A percentile compares a stretch with the other conserved stretches of the same genome.
These are phyloP conservation scores for Coniochaeta sp. DNA, from an alignment of 2,329 filamentous ascomycete genomes.

Conservation along the genomic window DNA sequence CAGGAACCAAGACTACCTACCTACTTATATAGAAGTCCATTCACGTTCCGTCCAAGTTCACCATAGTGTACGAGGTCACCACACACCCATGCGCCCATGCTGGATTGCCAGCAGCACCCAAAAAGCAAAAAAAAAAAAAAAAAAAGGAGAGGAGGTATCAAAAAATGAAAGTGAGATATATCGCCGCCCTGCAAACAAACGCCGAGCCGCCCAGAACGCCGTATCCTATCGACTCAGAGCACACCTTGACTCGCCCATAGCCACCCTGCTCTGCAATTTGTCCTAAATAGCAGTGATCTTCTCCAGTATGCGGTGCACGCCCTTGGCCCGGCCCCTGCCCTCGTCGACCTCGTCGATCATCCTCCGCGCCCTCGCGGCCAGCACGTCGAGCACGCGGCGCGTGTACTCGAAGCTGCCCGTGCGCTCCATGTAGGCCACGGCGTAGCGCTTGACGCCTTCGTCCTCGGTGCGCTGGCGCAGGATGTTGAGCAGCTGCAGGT, in stretches of 20 bases:
- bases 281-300: slow-evolving; percentile 39
- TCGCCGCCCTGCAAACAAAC: neutral
- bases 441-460: slow-evolving; percentile 84
- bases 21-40: too few species aligned
- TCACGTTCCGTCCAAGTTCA: neutral
- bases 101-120: neutral
- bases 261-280: neutral
- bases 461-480: slow-evolving; percentile 83
- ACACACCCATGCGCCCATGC: neutral
- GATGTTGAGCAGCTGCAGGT: slow-evolving; percentile 83
- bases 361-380: slow-evolving; percentile 56
- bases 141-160: slow-evolving; percentile 3
- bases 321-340: slow-evolving; percentile 45
- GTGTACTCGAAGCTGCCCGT: slow-evolving; percentile 90
- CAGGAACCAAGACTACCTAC: neutral
- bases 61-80: neutral
- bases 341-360: slow-evolving; percentile 59
- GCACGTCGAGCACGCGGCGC: slow-evolving; percentile 53
- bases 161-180: neutral
- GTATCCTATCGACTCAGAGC: too few species aligned
- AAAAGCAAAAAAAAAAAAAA: neutral
- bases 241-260: too few species aligned
- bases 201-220: too few species aligned
- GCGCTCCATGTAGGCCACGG: slow-evolving; percentile 81
- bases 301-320: slow-evolving; percentile 61